A percentile compares a stretch with the other conserved stretches of the same genome.
Conservation (phyloP, 2,329 filamentous ascomycete genomes). For the Microsporum canis region DNA sequence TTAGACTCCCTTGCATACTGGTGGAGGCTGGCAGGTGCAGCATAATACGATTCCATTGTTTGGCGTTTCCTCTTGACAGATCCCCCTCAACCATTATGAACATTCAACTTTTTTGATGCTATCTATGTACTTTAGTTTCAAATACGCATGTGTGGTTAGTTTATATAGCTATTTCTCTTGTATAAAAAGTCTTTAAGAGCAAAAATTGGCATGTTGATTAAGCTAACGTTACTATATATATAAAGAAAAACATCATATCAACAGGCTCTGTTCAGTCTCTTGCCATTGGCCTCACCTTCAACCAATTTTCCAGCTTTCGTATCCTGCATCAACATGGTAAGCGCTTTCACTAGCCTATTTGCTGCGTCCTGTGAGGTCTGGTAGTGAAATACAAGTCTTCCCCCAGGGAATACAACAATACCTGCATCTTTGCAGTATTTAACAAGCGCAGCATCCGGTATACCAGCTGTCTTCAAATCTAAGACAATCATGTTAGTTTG, state of each 20-base stretch:
- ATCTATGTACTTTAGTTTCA: background rate
- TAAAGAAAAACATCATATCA: background rate
- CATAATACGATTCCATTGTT: background rate
- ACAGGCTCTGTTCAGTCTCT: background rate
- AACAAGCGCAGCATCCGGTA: constrained; percentile 15
- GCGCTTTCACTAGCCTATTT: constrained; percentile 15
- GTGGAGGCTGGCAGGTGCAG: background rate
- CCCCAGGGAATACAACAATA: constrained; percentile 16
- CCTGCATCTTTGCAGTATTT: constrained; percentile 17
- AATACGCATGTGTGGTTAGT: background rate
- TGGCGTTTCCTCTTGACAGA: background rate
- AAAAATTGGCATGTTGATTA: too few species aligned
- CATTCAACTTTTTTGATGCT: background rate
- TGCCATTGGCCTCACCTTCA: constrained; percentile 8
- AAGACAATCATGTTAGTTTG: constrained; percentile 22
- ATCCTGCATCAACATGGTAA: constrained; percentile 18
- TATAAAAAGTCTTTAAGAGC: background rate
- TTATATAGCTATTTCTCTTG: background rate
- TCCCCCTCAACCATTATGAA: background rate
- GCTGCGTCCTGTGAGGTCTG: constrained; percentile 19
- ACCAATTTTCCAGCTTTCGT: constrained; percentile 13
- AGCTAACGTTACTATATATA: too few species aligned
- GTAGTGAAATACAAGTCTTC: constrained; percentile 21
- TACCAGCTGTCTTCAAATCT: constrained; percentile 16
- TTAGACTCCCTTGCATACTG: background rate